phyloP scores from a whole-genome alignment of 164 flowering plant species.

The Tetracentron sinense region DNA sequence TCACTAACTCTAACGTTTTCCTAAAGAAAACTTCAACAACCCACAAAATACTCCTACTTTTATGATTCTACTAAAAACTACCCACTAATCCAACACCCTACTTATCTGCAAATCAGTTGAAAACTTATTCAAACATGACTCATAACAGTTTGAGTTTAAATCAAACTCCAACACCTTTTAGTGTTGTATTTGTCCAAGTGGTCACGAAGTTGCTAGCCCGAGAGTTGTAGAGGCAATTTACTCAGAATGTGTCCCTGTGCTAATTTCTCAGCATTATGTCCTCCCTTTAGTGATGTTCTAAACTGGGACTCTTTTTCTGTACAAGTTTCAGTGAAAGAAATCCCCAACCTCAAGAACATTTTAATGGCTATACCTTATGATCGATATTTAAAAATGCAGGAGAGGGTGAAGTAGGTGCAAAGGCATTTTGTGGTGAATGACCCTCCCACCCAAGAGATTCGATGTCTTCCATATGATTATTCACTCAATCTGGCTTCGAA shows the following conservation, averaged over 20 bases:
- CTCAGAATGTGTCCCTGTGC: constrained; percentile 41
- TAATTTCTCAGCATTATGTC: constrained; percentile 29
- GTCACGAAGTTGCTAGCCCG: constrained; percentile 39
- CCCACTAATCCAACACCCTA: no score
- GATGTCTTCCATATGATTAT: constrained; percentile 37
- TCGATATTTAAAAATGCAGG: constrained; percentile 18
- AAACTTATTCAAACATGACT: no score
- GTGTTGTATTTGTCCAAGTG: constrained; percentile 42
- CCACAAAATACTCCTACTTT: no score
- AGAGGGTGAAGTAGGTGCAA: constrained; percentile 22
- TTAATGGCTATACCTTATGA: constrained; percentile 20
- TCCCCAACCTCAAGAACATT: constrained; percentile 30
- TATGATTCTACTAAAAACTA: no score
- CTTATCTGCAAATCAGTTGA: no score
- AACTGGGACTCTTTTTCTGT: constrained; percentile 34
- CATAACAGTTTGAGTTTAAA: no score
- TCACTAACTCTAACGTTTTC: no score
- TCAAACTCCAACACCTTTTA: no score
- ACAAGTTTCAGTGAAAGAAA: constrained; percentile 17
- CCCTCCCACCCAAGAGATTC: constrained; percentile 30
- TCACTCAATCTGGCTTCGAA: constrained; percentile 40
- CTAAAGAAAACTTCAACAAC: no score
- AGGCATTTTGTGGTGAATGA: constrained; percentile 31
- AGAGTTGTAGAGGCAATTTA: constrained; percentile 34
- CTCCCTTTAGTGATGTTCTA: constrained; percentile 36